Evolutionary conservation across 1,139 yeast genomes (phyloP), one percentile per base, ranked within the genome.

Genomic region (Candida frijolesensis): DNA sequence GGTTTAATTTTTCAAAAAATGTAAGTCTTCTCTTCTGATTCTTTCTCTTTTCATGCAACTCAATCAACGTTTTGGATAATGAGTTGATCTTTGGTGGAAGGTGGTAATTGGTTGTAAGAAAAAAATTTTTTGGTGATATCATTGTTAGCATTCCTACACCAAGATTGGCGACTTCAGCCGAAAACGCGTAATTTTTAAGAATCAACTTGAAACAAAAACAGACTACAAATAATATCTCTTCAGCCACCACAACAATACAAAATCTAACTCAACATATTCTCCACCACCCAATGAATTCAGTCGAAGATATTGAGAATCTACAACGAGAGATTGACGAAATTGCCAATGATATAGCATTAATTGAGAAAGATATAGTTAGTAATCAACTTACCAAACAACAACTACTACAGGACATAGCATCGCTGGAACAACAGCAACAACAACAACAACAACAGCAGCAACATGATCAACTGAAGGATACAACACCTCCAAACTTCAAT

Each of bases 271-370:
- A 9, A 25, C 10, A 25, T 25, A 25, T 25, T 25, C 10, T 25
- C 29, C 29, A 25, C 8, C 8, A 16, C 8, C 8, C 11, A 12
- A 42, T 46, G 49, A 40, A 42, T 19, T 18, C 41, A 14, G 35
- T 19, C 22, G 42, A 40, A 19, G 44, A 39, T 15, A 40, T 47
- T 16, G 42, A 44, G 2, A 29, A 38, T 12, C 10, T 49, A 37
- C 16, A 42, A 10, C 16, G 9, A 18, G 54, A 58, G 38, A 52
- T 54, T 11, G 50, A 50, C 14, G 63, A 56, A 6, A 42, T 53
- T 0, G 25, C 49, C 30, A 49, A 51, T 18, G 68, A 63, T 49
- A 55, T 63, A 11, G 38, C 41, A 2, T 46, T 61, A 18, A 48
- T 64, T 14, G 42, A 45, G 22, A 47, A 51, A 29, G 67, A 63